phyloP scores from a whole-genome alignment of 2,329 filamentous ascomycete genomes.

The Byssoonygena ceratinophila region DNA sequence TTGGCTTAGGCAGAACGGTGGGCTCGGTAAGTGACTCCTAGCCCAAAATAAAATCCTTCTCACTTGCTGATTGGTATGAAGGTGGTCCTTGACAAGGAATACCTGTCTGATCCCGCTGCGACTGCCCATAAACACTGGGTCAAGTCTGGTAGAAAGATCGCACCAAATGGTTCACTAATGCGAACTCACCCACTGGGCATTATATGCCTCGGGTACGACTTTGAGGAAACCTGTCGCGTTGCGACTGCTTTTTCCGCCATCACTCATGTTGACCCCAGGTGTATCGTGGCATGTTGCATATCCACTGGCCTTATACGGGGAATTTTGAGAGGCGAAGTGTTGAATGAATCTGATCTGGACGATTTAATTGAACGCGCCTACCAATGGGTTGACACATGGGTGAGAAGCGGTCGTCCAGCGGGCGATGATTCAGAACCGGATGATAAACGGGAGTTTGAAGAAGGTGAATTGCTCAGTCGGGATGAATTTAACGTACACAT shows the following conservation, averaged over 20 bases:
- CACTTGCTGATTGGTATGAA: conserved; percentile 4
- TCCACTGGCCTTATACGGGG: conserved; percentile 40
- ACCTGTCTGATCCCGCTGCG: conserved; percentile 32
- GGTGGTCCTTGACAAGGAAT: conserved; percentile 31
- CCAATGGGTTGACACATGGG: conserved; percentile 31
- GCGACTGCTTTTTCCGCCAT: conserved; percentile 37
- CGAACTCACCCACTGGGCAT: conserved; percentile 44
- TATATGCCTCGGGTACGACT: conserved; percentile 35
- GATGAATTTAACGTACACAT: conserved; percentile 37
- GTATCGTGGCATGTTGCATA: conserved; percentile 42
- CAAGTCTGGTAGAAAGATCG: conserved; percentile 30
- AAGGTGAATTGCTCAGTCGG: conserved; percentile 27
- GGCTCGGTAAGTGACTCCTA: conserved; percentile 29
- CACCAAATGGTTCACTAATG: conserved; percentile 47
- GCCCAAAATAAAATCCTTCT: neutral
- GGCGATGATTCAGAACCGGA: conserved; percentile 7
- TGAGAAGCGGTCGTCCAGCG: conserved; percentile 22
- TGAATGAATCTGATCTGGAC: conserved; percentile 34
- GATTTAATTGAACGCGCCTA: conserved; percentile 33
- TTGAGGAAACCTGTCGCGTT: conserved; percentile 37
- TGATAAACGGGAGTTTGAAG: conserved; percentile 12
- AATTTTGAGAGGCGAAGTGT: conserved; percentile 39
- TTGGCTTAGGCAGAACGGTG: conserved; percentile 42
- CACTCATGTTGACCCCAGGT: conserved; percentile 45
- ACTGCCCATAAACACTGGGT: conserved; percentile 37